Evolutionary conservation across 1,139 yeast species (phyloP).

Genomic region (Lodderomyces orthopsilosis): DNA sequence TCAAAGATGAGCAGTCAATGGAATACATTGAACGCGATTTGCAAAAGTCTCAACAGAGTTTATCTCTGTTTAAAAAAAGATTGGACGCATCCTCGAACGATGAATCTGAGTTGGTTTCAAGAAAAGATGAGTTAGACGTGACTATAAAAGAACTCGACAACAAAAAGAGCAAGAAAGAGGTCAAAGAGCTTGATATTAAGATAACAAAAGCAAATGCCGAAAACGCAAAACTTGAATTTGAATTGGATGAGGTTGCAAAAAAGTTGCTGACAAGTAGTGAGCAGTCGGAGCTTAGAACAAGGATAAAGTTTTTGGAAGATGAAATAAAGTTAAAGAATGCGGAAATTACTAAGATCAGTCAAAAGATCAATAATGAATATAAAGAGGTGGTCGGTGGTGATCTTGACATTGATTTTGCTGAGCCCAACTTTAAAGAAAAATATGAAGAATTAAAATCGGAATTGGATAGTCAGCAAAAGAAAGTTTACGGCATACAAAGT

Average conservation of each 20-base stretch:
- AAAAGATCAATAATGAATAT: slow-evolving; percentile 9
- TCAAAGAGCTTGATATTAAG: slow-evolving; percentile 30
- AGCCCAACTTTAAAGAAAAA: slow-evolving; percentile 17
- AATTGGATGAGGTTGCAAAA: slow-evolving; percentile 52
- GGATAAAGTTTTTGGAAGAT: slow-evolving; percentile 42
- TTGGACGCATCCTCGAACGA: slow-evolving; percentile 40
- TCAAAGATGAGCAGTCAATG: slow-evolving; percentile 16
- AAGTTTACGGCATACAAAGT: slow-evolving; percentile 9
- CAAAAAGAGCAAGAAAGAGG: slow-evolving; percentile 25
- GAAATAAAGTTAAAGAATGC: slow-evolving; percentile 26
- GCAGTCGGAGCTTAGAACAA: slow-evolving; percentile 59
- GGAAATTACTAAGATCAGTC: slow-evolving; percentile 17
- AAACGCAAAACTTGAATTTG: slow-evolving; percentile 46
- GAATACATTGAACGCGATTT: slow-evolving; percentile 26
- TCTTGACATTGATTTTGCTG: slow-evolving; percentile 24
- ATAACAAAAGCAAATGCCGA: slow-evolving; percentile 38
- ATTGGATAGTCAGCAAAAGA: slow-evolving; percentile 13
- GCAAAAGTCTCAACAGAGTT: slow-evolving; percentile 27
- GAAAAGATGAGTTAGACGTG: slow-evolving; percentile 31
- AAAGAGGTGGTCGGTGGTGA: slow-evolving; percentile 16
- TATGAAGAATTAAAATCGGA: slow-evolving; percentile 11
- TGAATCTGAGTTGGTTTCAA: slow-evolving; percentile 28
- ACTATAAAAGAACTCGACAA: slow-evolving; percentile 29
- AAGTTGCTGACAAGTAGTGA: slow-evolving; percentile 51
- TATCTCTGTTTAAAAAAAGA: slow-evolving; percentile 30